phyloP scores from a whole-genome alignment of 495 filamentous ascomycete genomes.

The Hypomontagnella submonticulosa region DNA sequence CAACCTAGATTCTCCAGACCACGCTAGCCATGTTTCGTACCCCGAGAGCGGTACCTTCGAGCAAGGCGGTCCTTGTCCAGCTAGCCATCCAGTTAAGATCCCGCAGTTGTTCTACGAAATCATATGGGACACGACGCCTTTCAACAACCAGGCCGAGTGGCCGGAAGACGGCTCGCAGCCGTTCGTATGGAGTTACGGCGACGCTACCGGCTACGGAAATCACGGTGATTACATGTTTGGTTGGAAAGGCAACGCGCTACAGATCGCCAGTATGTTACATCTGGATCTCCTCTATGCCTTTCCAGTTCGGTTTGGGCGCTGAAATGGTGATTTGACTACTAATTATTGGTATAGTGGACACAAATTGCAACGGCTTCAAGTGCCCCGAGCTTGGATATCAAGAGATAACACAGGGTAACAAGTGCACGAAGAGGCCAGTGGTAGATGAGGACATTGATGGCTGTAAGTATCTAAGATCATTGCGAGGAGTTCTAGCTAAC shows the following conservation, averaged over 20 bases:
- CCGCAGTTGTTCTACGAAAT: slow-evolving; percentile 54
- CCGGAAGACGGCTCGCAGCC: slow-evolving; percentile 56
- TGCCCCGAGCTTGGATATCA: slow-evolving; percentile 40
- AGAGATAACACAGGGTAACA: slow-evolving; percentile 45
- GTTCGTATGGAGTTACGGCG: slow-evolving; percentile 58
- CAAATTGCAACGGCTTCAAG: slow-evolving; percentile 38
- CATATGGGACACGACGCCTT: slow-evolving; percentile 53
- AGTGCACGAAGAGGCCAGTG: slow-evolving; percentile 41
- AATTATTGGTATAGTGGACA: slow-evolving; percentile 23
- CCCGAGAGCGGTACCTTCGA: slow-evolving; percentile 48
- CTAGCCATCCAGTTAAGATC: slow-evolving; percentile 48
- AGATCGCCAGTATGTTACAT: slow-evolving; percentile 21
- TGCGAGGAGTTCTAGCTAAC: slow-evolving; percentile 6
- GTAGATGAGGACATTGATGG: slow-evolving; percentile 48
- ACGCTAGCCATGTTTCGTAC: slow-evolving; percentile 44
- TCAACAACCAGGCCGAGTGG: slow-evolving; percentile 54
- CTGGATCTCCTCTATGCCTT: no score
- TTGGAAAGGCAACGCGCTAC: slow-evolving; percentile 46
- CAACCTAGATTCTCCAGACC: slow-evolving; percentile 42
- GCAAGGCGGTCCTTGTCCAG: slow-evolving; percentile 46
- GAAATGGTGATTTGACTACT: no score
- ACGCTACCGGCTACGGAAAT: slow-evolving; percentile 44
- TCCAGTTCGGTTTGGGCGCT: no score
- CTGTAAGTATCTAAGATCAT: slow-evolving; percentile 39
- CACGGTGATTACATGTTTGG: slow-evolving; percentile 47